Evolutionary conservation across 805 yeast species (phyloP).

Genomic region (Candida corydali): DNA sequence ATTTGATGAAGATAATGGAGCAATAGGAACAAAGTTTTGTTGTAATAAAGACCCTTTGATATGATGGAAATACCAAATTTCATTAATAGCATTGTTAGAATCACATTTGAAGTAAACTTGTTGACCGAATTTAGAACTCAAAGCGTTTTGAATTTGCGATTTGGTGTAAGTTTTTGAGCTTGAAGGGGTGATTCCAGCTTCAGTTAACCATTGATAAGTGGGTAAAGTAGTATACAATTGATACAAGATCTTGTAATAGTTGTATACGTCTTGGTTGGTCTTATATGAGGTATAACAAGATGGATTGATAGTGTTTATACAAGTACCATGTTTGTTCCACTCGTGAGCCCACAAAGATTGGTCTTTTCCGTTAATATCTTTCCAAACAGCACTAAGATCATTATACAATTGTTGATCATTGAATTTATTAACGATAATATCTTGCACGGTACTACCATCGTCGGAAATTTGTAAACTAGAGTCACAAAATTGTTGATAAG

Average conservation of each 20-base stretch:
- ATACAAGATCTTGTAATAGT: constrained; percentile 40
- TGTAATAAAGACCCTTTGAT: constrained; percentile 67
- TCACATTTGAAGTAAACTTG: constrained; percentile 63
- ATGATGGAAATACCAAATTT: constrained; percentile 79
- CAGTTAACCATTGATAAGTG: constrained; percentile 62
- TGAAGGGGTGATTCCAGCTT: constrained; percentile 70
- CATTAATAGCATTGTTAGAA: constrained; percentile 40
- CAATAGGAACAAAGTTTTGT: constrained; percentile 60
- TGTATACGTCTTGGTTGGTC: constrained; percentile 43
- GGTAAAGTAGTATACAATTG: constrained; percentile 35
- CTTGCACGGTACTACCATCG: constrained; percentile 33
- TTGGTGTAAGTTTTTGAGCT: constrained; percentile 52
- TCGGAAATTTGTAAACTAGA: constrained; percentile 47
- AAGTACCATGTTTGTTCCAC: constrained; percentile 91
- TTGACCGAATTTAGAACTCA: constrained; percentile 48
- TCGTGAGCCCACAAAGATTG: constrained; percentile 83
- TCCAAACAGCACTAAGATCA: constrained; percentile 65
- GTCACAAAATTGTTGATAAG: constrained; percentile 78
- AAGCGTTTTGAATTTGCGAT: constrained; percentile 49
- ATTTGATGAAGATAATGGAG: constrained; percentile 45
- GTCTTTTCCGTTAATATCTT: constrained; percentile 62
- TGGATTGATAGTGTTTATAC: constrained; percentile 77
- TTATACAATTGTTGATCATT: constrained; percentile 50
- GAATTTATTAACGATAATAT: constrained; percentile 28
- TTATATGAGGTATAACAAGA: constrained; percentile 51